Conservation (phyloP, 805 yeast species). For the Myxozyma nipponensis region DNA sequence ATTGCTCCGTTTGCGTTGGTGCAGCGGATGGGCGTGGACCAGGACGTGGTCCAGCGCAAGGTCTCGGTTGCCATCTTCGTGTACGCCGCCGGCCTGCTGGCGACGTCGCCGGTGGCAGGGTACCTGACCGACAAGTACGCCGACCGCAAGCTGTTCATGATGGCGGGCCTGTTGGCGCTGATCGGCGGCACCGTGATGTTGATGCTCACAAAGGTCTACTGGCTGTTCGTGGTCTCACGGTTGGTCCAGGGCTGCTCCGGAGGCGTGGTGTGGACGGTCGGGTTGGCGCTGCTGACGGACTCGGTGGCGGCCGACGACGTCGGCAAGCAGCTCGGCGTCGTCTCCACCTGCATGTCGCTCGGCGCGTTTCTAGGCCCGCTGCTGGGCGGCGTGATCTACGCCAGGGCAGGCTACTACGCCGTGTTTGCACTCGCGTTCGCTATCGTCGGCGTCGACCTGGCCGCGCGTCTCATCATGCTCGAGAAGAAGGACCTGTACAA, state of each 20-base stretch:
- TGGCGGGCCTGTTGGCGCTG: conserved; percentile 33
- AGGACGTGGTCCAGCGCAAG: conserved; percentile 31
- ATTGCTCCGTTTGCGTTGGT: conserved; percentile 36
- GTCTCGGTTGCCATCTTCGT: conserved; percentile 34
- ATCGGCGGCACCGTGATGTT: conserved; percentile 35
- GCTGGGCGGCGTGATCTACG: conserved; percentile 38
- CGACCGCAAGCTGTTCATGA: conserved; percentile 33
- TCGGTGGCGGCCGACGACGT: conserved; percentile 32
- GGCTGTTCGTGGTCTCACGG: conserved; percentile 34
- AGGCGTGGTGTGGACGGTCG: conserved; percentile 38
- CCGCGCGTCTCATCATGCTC: conserved; percentile 35
- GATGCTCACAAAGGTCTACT: conserved; percentile 31
- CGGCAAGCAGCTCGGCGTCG: conserved; percentile 35
- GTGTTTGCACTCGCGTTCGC: conserved; percentile 36
- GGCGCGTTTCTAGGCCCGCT: conserved; percentile 37
- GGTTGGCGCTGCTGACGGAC: conserved; percentile 36
- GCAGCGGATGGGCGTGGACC: conserved; percentile 31
- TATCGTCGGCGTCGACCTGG: conserved; percentile 33
- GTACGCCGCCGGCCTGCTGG: conserved; percentile 37
- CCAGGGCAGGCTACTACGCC: conserved; percentile 35
- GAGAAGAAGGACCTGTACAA: conserved; percentile 29
- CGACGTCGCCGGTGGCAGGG: conserved; percentile 34
- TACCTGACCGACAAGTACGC: conserved; percentile 31
- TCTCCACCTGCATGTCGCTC: conserved; percentile 33
- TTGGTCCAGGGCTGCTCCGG: conserved; percentile 37